Evolutionary conservation across 2,329 filamentous ascomycete species (phyloP), one percentile per base, ranked within the genome.

Genomic region (Colletotrichum godetiae): DNA sequence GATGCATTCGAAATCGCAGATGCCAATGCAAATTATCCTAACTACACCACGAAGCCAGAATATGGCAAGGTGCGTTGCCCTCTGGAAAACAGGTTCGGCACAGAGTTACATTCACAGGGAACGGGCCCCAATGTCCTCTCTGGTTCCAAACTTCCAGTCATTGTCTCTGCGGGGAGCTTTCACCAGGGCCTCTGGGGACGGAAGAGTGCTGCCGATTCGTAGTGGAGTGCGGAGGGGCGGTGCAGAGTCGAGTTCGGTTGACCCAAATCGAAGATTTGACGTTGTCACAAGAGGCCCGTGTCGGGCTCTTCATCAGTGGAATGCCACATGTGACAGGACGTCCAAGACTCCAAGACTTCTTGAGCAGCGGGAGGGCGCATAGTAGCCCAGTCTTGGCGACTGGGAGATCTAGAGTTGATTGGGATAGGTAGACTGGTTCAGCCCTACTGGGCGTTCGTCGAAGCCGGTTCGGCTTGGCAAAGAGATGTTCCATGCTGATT

Each of bases 371-470:
- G 52, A n/a, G 31, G 12, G 35, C 33, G 1, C 59, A 68, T 57
- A 52, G 27, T 24, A 42, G 37, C 37, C 19, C 19, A 31, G 11
- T 46, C 62, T 70, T 70, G 68, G 68, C 68, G 29, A 33, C 37
- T 37, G 24, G 52, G 31, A 35, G 24, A 29, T 22, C 4, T 46
- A 1, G 0, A 60, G 13, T 46, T 66, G 37, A 8, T 49, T 5
- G 24, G 46, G 55, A 66, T 35, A 31, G 55, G 58, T 35, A 31
- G 19, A 33, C 27, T 29, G 35, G 13, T 67, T 55, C 68, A 70
- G 68, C 68, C 68, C 55, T 70, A 70, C 55, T 31, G 46, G 68
- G 62, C 55, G 37, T n/a, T 27, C 22, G 10, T n/a, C 24, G 24
- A n/a, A 13, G 55, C 27, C 22, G 29, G 33, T 35, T 24, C 31